Evolutionary conservation across 1,284 basidiomycete genomes (phyloP), one percentile per base, ranked within the genome.

Genomic region (Naganishia liquefaciens): DNA sequence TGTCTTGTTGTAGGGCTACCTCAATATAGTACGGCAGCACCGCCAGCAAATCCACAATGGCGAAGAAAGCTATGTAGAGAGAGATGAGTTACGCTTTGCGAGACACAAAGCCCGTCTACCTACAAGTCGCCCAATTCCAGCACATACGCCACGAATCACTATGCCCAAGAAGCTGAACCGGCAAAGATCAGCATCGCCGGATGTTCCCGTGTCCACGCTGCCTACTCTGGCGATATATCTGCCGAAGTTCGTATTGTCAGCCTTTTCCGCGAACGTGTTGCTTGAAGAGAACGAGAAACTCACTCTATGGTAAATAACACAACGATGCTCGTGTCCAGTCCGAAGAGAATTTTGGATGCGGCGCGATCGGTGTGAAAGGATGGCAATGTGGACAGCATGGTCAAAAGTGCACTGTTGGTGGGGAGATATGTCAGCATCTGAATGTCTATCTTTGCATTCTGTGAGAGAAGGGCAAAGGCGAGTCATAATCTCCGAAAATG

Each of bases 1-100:
- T 93, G 76, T 94, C 91, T 79, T 91, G 87, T 52, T 85, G 86
- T n/a, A 91, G 74, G 21, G 88, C 80, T 57, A 93, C 82, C 77
- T 93, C 90, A 66, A 93, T 85, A 75, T 91, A 93, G 73, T 92
- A 93, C 1, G 91, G 91, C 30, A 90, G 71, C 63, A 93, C 91
- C 21, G 90, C 87, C 54, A 93, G 81, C 15, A 91, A 77, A 74
- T 93, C 91, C 75, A 91, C 85, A 33, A 93, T 84, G 4, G 89
- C 90, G 74, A 89, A 92, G 77, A 93, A 93, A 0, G 89, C 88
- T 89, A 68, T 33, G 66, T 46, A 58, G 30, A 15, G 60, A 57
- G 27, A 21, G 40, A n/a, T 39, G 17, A 43, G 46, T 49, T 28
- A 68, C 33, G 55, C 33, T 9, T 37, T 39, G 44, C 62, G 55